phyloP scores from a whole-genome alignment of 495 filamentous ascomycete species.

The Lasiosphaeria miniovina region DNA sequence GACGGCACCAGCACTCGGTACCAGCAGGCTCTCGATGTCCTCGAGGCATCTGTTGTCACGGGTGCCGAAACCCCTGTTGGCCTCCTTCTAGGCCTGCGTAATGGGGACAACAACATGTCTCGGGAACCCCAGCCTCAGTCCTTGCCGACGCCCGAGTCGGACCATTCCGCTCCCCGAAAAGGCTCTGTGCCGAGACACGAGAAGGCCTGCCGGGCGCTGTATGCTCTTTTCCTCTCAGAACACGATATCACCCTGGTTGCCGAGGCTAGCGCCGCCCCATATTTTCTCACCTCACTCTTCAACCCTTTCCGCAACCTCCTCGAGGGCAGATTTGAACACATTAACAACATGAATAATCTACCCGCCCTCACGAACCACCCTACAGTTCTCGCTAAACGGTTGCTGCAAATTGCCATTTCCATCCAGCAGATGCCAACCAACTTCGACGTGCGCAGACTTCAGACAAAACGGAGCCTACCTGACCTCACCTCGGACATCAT shows the following conservation, averaged over 20 bases:
- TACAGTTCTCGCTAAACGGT: constrained; percentile 39
- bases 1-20: constrained; percentile 4
- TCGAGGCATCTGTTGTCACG: constrained; percentile 7
- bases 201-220: constrained; percentile 29
- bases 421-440: constrained; percentile 42
- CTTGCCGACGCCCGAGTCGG: constrained; percentile 28
- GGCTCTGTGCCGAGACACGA: constrained; percentile 13
- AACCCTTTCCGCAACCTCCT: constrained; percentile 22
- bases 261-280: constrained; percentile 24
- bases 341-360: constrained; percentile 26
- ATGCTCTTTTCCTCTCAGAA: constrained; percentile 40
- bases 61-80: constrained; percentile 23
- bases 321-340: constrained; percentile 22
- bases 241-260: constrained; percentile 36
- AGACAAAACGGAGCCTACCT: constrained; percentile 30
- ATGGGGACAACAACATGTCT: constrained; percentile 5
- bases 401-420: constrained; percentile 49
- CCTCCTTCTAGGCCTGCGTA: constrained; percentile 20
- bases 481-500: constrained; percentile 35
- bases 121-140: constrained; percentile 2
- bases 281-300: constrained; percentile 33
- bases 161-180: constrained; percentile 7
- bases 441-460: constrained; percentile 25
- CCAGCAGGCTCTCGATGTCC: constrained; percentile 14
- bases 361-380: constrained; percentile 42